A percentile compares a stretch with the other conserved stretches of the same genome.
phyloP scores from a whole-genome alignment of 257 asterid species.

The Linderniella brevidens region DNA sequence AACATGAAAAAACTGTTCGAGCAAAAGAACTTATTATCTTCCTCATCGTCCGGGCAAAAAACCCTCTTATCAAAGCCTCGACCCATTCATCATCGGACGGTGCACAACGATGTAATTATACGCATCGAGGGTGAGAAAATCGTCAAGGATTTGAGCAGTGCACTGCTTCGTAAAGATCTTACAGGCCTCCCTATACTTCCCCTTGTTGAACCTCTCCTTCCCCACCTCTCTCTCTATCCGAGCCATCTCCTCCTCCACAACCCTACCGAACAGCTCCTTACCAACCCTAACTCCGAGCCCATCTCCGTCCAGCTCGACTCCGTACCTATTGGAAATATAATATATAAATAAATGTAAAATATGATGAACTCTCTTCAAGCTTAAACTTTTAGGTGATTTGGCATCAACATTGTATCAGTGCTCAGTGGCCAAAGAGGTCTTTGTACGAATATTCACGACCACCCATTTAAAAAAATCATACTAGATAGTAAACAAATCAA shows the following conservation, averaged over 20 bases:
- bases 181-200: slow-evolving; percentile 75
- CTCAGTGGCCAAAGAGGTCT: too few species aligned
- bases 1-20: too few species aligned
- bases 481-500: too few species aligned
- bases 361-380: too few species aligned
- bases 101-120: slow-evolving; percentile 55
- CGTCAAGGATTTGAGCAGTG: slow-evolving; percentile 46
- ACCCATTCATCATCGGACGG: slow-evolving; percentile 27
- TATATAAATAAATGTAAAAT: too few species aligned
- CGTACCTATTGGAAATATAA: too few species aligned
- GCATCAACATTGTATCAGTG: too few species aligned
- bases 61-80: slow-evolving; percentile 27
- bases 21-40: too few species aligned
- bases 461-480: too few species aligned
- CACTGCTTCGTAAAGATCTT: slow-evolving; percentile 68
- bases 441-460: too few species aligned
- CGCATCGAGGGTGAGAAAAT: slow-evolving; percentile 77
- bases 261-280: slow-evolving; percentile 57
- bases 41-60: too few species aligned
- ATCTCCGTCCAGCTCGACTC: slow-evolving; percentile 71
- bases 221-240: slow-evolving; percentile 80
- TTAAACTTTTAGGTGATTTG: too few species aligned
- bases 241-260: slow-evolving; percentile 84
- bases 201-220: slow-evolving; percentile 49
- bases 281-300: slow-evolving; percentile 66